Percentiles rank a stretch among this genome's conserved stretches.
These are phyloP conservation scores for Spatholobus suberectus DNA, from an alignment of 306 rosid species.

Conservation along the genomic window DNA sequence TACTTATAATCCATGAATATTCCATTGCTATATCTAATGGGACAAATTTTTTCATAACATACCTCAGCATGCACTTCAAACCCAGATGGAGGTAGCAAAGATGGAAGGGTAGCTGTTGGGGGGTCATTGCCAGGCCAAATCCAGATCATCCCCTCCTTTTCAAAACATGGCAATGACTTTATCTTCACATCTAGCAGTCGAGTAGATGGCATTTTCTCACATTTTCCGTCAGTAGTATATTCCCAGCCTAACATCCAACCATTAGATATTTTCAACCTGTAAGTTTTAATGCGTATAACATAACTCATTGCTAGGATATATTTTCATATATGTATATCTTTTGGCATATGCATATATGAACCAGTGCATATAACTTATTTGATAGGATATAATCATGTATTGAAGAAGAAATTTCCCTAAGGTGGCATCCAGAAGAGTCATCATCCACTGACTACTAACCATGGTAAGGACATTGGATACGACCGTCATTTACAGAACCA, in stretches of 20 bases:
- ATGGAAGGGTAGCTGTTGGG: conserved; percentile 72
- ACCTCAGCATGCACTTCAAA: conserved; percentile 92
- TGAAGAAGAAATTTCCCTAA: not conserved
- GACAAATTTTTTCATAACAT: conserved; percentile 24
- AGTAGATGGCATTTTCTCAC: conserved; percentile 99
- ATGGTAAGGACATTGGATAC: conserved; percentile 91
- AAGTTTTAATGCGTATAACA: not conserved
- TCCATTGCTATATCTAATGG: not conserved
- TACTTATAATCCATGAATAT: conserved; percentile 19
- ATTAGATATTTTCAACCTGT: conserved; percentile 33
- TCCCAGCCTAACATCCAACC: conserved; percentile 85
- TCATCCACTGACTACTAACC: conserved; percentile 56
- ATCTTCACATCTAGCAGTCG: conserved; percentile 66
- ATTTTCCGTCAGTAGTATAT: conserved; percentile 88
- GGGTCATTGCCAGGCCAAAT: conserved; percentile 96
- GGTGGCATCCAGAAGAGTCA: not conserved
- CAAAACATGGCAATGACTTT: conserved; percentile 87
- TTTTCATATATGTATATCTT: not conserved
- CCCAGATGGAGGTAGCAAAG: conserved; percentile 85
- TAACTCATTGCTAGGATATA: conserved; percentile 1
- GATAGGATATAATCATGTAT: not conserved
- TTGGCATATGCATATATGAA: not conserved
- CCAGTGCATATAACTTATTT: not conserved
- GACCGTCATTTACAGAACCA: conserved; percentile 90
- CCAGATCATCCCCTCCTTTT: conserved; percentile 96